Evolutionary conservation across 2,329 filamentous ascomycete species (phyloP), one percentile per base, ranked within the genome.

Genomic region (Allantophomopsis cytisporea): DNA sequence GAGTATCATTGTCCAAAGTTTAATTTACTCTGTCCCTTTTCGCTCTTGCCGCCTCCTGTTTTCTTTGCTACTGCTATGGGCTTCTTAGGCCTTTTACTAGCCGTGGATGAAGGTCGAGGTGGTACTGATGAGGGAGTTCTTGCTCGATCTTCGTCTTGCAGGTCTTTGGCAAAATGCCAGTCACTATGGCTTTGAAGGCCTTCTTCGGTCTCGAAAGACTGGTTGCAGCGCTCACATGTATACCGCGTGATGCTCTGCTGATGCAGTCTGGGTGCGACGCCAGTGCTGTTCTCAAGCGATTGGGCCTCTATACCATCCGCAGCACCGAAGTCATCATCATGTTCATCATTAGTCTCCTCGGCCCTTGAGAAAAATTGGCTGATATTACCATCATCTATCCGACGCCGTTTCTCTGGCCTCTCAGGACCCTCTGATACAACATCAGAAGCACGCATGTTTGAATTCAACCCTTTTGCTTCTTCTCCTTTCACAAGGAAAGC

Each of bases 141-240:
- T 11, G 41, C 37, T 21, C 49, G 51, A 35, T 55, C 49, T 45
- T 54, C 46, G 41, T 77, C 71, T 47, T 88, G 80, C 21, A 98
- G 68, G 50, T 89, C 83, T 60, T 83, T 85, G 35, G 91, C 91
- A 60, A 94, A 81, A 61, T 98, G 91, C 80, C 88, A 96, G 58
- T 98, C 91, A 39, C 80, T 68, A 57, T 98, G 91, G 60, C 83
- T 88, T 47, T 78, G 71, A 36, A 76, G 54, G 49, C 71, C 69
- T 41, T 80, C 73, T 18, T 64, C 54, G 31, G 67, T 63, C 11
- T 68, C 64, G 28, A 91, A 64, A n/a, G 57, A 54, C 50, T 71
- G 68, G 43, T 71, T 68, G 58, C 87, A 94, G 45, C 75, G 74
- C 37, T 64, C 55, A 57, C 86, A 94, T 32, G 58, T 50, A 50